Percentiles rank a stretch among this genome's conserved stretches.
phyloP scores from a whole-genome alignment of 768 basidiomycete genomes.

The Sporobolomyces roseus region DNA sequence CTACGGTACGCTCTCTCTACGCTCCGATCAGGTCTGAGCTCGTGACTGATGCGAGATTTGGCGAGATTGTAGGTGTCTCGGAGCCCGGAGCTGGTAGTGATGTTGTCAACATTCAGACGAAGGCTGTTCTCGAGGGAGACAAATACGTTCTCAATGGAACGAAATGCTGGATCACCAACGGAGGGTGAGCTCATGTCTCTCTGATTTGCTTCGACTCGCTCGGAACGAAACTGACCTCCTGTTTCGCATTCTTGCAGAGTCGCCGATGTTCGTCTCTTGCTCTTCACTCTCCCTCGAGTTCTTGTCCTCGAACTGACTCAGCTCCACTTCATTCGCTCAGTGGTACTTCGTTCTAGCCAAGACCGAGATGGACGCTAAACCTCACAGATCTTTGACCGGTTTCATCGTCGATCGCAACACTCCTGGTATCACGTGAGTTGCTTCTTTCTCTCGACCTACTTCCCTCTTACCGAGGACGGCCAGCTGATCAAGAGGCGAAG shows the following conservation, averaged over 20 bases:
- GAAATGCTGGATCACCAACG: conserved; percentile 48
- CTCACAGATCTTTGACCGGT: conserved; percentile 49
- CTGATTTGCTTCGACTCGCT: neutral
- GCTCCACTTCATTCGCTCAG: conserved; percentile 35
- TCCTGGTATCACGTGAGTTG: conserved; percentile 39
- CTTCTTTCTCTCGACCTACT: neutral
- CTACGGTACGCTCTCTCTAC: conserved; percentile 48
- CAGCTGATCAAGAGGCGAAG: too few relatives aligned
- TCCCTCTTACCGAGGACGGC: too few relatives aligned
- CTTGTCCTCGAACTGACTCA: neutral
- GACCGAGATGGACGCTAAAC: conserved; percentile 47
- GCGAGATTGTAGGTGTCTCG: conserved; percentile 33
- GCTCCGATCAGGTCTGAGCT: too few relatives aligned
- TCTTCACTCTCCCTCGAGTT: neutral
- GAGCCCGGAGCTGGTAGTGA: conserved; percentile 52
- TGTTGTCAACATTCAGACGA: conserved; percentile 51
- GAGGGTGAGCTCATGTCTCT: conserved; percentile 36
- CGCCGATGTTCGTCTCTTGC: neutral
- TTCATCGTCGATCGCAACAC: conserved; percentile 46
- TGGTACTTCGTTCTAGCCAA: conserved; percentile 53
- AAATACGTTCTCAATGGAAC: conserved; percentile 45
- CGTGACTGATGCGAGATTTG: conserved; percentile 10
- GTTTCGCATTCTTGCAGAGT: neutral
- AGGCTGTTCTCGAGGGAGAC: conserved; percentile 48
- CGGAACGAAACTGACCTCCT: neutral